A percentile compares a stretch with the other conserved stretches of the same genome.
phyloP scores from a whole-genome alignment of 108 stramenopile species.

The Fragilaria crotonensis region DNA sequence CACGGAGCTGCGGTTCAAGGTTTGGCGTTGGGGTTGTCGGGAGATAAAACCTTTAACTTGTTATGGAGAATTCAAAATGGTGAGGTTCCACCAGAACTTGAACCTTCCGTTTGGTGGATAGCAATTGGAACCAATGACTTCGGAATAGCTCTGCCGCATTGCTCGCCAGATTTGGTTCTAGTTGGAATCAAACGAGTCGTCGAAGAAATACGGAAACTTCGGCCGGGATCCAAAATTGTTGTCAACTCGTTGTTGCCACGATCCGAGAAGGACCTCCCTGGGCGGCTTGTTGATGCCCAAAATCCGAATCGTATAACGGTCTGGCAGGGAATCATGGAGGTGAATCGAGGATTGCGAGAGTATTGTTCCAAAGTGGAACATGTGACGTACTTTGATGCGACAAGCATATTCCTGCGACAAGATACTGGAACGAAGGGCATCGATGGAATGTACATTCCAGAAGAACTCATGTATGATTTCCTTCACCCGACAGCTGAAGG shows the following conservation, averaged over 20 bases:
- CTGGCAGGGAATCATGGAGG: conserved; percentile 25
- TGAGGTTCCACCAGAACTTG: conserved; percentile 44
- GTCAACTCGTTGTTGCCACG: conserved; percentile 55
- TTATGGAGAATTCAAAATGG: conserved; percentile 76
- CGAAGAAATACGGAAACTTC: conserved; percentile 35
- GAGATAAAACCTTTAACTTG: conserved; percentile 53
- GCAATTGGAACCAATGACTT: conserved; percentile 60
- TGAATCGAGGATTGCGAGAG: conserved; percentile 23
- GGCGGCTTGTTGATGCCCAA: neutral
- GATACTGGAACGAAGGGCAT: conserved; percentile 13
- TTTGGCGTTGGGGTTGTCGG: conserved; percentile 59
- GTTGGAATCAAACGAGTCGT: conserved; percentile 57
- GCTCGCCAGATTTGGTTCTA: conserved; percentile 62
- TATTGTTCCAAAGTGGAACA: conserved; percentile 27
- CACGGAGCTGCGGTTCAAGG: conserved; percentile 48
- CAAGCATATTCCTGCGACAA: conserved; percentile 17
- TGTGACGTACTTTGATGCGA: conserved; percentile 28
- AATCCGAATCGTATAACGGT: conserved; percentile 6
- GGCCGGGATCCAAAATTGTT: conserved; percentile 48
- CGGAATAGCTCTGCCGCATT: conserved; percentile 18
- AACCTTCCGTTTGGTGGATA: conserved; percentile 36
- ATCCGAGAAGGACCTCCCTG: neutral
- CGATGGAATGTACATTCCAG: conserved; percentile 16
- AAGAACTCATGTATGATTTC: conserved; percentile 27
- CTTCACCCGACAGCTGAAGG: conserved; percentile 21